Conservation (phyloP, 176 grass and related monocot species). For the Aegilops longissima region DNA sequence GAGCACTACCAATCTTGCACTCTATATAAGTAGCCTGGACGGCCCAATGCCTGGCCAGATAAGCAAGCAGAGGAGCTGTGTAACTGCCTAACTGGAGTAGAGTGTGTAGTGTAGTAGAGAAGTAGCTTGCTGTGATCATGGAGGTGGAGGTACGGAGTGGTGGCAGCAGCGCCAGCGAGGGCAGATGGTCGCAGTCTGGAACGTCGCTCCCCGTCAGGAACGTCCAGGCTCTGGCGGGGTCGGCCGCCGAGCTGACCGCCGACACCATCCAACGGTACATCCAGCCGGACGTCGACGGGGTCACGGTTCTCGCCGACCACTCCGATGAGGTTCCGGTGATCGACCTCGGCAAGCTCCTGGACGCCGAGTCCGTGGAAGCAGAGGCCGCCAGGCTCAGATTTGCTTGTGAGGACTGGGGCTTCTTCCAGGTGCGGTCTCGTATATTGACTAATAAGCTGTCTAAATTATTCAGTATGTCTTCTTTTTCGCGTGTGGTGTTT, state of each 20-base stretch:
- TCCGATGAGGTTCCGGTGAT: slow-evolving; percentile 29
- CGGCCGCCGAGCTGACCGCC: not conserved
- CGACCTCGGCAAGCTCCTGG: slow-evolving; percentile 32
- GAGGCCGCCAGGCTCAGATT: slow-evolving; percentile 36
- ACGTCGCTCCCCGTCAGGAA: slow-evolving; percentile 28
- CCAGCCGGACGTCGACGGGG: slow-evolving; percentile 11
- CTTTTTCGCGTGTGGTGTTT: too few relatives aligned
- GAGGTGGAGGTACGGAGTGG: not conserved
- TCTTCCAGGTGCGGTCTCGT: slow-evolving; percentile 50
- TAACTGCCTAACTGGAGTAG: too few relatives aligned
- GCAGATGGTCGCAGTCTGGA: not conserved
- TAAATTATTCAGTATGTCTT: not conserved
- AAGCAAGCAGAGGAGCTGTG: not conserved
- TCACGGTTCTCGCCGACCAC: not conserved
- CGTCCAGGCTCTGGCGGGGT: slow-evolving; percentile 41
- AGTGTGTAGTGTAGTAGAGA: not conserved
- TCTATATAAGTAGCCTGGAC: not conserved
- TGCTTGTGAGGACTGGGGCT: slow-evolving; percentile 61
- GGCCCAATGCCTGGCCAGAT: not conserved
- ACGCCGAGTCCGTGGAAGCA: not conserved
- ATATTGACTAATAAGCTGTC: too few relatives aligned
- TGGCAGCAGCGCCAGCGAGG: not conserved
- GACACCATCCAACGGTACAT: slow-evolving; percentile 32
- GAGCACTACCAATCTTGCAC: not conserved
- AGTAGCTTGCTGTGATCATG: not conserved